Conservation (phyloP, 2,329 filamentous ascomycete genomes). For the Apiospora aurea region DNA sequence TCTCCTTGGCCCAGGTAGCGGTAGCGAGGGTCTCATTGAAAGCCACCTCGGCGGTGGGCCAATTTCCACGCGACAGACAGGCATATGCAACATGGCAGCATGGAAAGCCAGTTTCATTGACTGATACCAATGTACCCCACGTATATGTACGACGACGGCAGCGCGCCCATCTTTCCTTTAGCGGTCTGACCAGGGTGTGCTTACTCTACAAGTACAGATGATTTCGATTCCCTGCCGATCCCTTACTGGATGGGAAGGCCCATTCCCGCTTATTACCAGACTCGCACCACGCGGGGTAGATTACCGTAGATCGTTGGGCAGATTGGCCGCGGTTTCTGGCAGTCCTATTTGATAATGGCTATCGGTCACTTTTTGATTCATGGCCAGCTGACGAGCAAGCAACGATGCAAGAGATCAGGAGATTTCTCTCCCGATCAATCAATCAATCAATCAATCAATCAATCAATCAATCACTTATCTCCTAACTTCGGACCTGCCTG, state of each 20-base stretch:
- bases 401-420: background rate
- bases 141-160: background rate
- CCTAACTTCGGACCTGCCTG: background rate
- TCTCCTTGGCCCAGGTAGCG: background rate
- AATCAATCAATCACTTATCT: background rate
- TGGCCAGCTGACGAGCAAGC: background rate
- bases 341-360: background rate
- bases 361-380: background rate
- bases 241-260: background rate
- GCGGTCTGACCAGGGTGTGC: background rate
- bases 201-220: background rate
- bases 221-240: background rate
- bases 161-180: background rate
- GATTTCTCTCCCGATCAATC: background rate
- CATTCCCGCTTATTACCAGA: conserved; percentile 9
- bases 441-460: background rate
- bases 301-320: background rate
- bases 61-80: conserved; percentile 12
- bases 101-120: background rate
- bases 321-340: background rate
- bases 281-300: conserved; percentile 7
- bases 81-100: background rate
- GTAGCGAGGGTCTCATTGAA: conserved; percentile 4
- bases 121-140: conserved; percentile 5
- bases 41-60: background rate